Evolutionary conservation across 2,329 filamentous ascomycete genomes (phyloP).

Genomic region (Madurella fahalii): DNA sequence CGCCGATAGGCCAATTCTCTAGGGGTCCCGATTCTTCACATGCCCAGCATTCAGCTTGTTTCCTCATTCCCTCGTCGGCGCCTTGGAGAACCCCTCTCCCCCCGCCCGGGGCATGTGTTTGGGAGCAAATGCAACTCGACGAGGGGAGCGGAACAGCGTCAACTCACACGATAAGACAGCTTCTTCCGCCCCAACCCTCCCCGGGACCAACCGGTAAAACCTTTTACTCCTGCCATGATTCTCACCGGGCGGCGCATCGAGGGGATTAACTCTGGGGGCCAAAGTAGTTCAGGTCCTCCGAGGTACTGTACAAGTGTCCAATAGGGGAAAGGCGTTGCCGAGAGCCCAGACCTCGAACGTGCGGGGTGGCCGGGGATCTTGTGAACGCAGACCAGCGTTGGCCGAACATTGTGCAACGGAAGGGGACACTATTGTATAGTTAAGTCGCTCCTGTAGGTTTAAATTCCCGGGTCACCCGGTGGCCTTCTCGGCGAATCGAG

Average conservation of each 20-base stretch:
- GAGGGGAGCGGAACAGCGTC: neutral
- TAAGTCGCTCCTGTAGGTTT: neutral
- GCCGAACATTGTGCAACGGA: neutral
- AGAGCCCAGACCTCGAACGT: neutral
- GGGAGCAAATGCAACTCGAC: neutral
- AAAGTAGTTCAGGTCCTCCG: too few species aligned
- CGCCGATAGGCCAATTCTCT: constrained; percentile 4
- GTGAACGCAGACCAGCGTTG: too few species aligned
- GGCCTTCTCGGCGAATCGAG: neutral
- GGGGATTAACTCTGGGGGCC: too few species aligned
- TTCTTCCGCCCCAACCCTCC: too few species aligned
- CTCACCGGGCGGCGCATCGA: too few species aligned
- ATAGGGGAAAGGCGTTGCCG: neutral
- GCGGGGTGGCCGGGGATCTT: neutral
- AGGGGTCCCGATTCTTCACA: constrained; percentile 3
- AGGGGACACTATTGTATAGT: neutral
- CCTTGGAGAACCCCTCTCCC: too few species aligned
- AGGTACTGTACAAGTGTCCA: too few species aligned
- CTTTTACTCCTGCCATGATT: too few species aligned
- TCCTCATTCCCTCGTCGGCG: too few species aligned
- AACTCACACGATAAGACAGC: too few species aligned
- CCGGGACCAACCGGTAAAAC: too few species aligned
- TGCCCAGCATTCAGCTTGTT: neutral
- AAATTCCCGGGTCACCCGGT: neutral
- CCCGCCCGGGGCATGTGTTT: too few species aligned